Base-by-base conservation (phyloP, 768 basidiomycete species). In the Auriscalpium microsporum region DNA sequence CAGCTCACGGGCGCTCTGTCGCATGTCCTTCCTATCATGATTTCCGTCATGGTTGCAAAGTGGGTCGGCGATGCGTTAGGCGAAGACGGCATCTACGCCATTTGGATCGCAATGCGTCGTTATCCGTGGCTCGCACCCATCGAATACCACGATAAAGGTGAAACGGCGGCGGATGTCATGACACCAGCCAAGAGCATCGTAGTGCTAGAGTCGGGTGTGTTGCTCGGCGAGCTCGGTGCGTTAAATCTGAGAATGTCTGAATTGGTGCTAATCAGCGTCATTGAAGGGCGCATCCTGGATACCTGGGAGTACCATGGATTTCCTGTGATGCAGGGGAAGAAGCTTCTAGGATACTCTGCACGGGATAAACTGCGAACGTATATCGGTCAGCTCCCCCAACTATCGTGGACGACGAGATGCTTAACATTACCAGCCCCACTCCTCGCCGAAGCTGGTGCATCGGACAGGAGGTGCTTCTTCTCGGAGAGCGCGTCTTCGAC, bases 11-110 rank as follows among this genome's bases (percentile, higher is more conserved):
- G 86, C 13, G 86, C 86, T 4, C 71, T 88, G 28, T 87, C 86
- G 13, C 86, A 88, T 69, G 86, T 88, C n/a, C 72, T 88, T 35
- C 86, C 86, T 14, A 87, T 88, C 65, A 87, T 88, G 86, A 81
- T 88, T 47, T 82, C 80, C 53, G 84, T 88, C 51, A 86, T 87
- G 82, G 78, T 80, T 17, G 75, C 84, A 8, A 88, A 88, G 71
- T 87, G 82, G 82, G 82, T 87, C 10, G 86, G 81, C 8, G 86
- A 88, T 63, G 84, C 83, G 11, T 73, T 85, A 53, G 81, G 80
- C 3, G 78, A 77, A 57, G 83, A 84, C 58, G 84, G 84, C 14
- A 86, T 86, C 47, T 88, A 87, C 63, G 68, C 81, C 33, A 78
- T 78, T 16, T 87, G 86, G 86, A 87, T 87, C 54, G 79, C 84